These are phyloP conservation scores for Coemansia erecta DNA, from an alignment of 192 early-diverging fungal genomes.

Conservation along the genomic window DNA sequence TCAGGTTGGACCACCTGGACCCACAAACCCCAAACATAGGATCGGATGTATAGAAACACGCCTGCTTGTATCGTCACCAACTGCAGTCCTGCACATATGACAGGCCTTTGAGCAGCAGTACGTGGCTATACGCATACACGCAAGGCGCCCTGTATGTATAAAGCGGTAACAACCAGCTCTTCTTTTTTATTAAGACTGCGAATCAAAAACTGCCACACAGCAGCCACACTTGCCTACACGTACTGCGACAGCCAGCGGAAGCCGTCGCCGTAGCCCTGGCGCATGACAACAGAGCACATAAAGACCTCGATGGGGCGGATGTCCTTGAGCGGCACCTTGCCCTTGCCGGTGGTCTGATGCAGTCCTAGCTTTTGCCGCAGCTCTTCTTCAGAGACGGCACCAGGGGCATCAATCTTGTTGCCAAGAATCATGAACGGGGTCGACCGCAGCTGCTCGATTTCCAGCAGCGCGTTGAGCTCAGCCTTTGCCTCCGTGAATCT, in stretches of 20 bases:
- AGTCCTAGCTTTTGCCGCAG: conserved; percentile 84
- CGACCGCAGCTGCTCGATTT: conserved; percentile 88
- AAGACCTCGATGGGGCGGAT: conserved; percentile 97
- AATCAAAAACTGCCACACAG: too few relatives aligned
- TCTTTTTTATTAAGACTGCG: too few relatives aligned
- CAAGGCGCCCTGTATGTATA: too few relatives aligned
- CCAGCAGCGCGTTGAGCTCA: conserved; percentile 90
- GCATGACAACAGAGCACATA: conserved; percentile 98
- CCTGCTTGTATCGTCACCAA: too few relatives aligned
- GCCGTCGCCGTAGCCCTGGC: conserved; percentile 97
- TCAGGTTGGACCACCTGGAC: too few relatives aligned
- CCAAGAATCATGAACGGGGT: conserved; percentile 96
- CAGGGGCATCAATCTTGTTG: conserved; percentile 97
- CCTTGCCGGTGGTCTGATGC: conserved; percentile 98
- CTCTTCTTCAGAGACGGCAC: conserved; percentile 91
- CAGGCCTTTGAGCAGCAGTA: too few relatives aligned
- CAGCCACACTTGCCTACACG: conserved; percentile 54
- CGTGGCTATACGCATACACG: too few relatives aligned
- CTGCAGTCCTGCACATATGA: too few relatives aligned
- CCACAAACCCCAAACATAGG: too few relatives aligned
- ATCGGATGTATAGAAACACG: too few relatives aligned
- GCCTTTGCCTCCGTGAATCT: conserved; percentile 89
- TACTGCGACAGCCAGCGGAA: conserved; percentile 89
- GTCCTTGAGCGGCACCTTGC: conserved; percentile 89
- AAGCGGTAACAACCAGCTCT: too few relatives aligned